These are phyloP conservation scores for Coemansia sp. DNA, from an alignment of 192 early-diverging fungal species.

Conservation along the genomic window DNA sequence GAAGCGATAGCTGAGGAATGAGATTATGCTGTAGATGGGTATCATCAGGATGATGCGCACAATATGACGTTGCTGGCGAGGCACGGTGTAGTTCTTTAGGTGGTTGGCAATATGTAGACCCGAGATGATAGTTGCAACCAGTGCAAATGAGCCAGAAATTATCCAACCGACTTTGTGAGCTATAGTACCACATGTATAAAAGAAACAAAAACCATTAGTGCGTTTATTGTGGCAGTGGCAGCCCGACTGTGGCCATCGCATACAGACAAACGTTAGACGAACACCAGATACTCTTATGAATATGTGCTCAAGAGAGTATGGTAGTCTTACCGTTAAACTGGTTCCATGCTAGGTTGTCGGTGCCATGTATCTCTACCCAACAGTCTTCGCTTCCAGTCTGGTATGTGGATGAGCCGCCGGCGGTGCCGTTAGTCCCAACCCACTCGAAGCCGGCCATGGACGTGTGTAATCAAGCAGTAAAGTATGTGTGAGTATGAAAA, in stretches of 20 bases:
- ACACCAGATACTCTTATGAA: background rate
- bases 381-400: conserved; percentile 44
- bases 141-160: conserved; percentile 55
- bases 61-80: conserved; percentile 74
- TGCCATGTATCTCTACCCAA: conserved; percentile 47
- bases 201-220: background rate
- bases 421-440: conserved; percentile 23
- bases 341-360: conserved; percentile 46
- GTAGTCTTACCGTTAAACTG: conserved; percentile 34
- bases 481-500: background rate
- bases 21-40: conserved; percentile 71
- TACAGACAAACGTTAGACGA: background rate
- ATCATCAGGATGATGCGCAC: conserved; percentile 75
- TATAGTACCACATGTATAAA: background rate
- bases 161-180: conserved; percentile 65
- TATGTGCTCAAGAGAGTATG: background rate
- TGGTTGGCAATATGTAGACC: conserved; percentile 54
- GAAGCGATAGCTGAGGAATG: conserved; percentile 68
- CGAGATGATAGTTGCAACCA: conserved; percentile 56
- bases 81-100: conserved; percentile 60
- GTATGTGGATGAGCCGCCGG: conserved; percentile 9
- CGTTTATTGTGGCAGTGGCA: background rate
- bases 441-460: conserved; percentile 35
- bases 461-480: background rate
- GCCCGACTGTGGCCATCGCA: background rate